Evolutionary conservation across 1,284 basidiomycete species (phyloP).

Genomic region (Leccinum olivaceoglutinosum): DNA sequence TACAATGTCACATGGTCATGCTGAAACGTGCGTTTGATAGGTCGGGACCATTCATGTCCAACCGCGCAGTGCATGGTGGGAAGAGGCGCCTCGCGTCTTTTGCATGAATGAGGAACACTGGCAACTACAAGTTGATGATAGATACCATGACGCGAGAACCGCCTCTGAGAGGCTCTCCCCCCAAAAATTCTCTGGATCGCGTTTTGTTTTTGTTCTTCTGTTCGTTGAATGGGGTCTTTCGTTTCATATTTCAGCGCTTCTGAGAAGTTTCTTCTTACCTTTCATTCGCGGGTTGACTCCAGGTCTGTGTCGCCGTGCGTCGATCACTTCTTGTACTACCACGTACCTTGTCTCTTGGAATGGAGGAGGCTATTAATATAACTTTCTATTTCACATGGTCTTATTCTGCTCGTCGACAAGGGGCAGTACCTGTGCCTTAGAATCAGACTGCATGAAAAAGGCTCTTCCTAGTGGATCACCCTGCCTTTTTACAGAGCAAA

Average conservation of each 20-base stretch:
- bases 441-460: neutral
- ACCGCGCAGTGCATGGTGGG: constrained; percentile 4
- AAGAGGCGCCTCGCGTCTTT: constrained; percentile 9
- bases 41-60: neutral
- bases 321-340: neutral
- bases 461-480: neutral
- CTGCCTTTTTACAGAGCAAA: neutral
- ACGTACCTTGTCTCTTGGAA: neutral
- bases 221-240: neutral
- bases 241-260: neutral
- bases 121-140: neutral
- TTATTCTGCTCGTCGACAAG: neutral
- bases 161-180: neutral
- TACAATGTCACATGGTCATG: neutral
- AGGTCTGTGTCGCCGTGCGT: neutral
- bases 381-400: neutral
- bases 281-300: neutral
- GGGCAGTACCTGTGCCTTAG: neutral
- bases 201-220: neutral
- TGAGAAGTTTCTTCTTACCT: neutral
- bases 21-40: constrained; percentile 4
- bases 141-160: neutral
- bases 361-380: neutral
- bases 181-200: neutral
- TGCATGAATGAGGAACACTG: neutral